A percentile compares a stretch with the other conserved stretches of the same genome.
phyloP scores from a whole-genome alignment of 805 yeast species.

The Wickerhamiella shivajii region DNA sequence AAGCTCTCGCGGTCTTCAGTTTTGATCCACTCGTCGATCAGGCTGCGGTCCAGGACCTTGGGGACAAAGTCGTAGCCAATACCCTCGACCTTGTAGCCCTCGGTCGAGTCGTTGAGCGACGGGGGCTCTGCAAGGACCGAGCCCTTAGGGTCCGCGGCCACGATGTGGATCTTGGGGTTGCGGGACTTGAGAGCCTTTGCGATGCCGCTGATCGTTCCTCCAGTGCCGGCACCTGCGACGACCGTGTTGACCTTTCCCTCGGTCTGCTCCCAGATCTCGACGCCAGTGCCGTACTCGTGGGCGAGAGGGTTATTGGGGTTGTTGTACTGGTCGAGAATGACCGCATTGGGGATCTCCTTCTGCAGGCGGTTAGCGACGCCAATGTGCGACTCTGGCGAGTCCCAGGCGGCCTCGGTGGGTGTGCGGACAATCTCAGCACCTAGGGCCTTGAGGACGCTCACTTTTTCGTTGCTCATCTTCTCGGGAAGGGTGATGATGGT shows the following conservation, averaged over 20 bases:
- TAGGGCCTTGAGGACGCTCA: constrained; percentile 70
- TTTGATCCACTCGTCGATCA: constrained; percentile 69
- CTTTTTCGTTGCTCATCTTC: constrained; percentile 85
- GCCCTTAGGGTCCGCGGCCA: constrained; percentile 80
- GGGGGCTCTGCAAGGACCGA: constrained; percentile 75
- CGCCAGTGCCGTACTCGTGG: constrained; percentile 73
- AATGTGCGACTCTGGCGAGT: constrained; percentile 78
- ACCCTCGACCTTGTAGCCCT: constrained; percentile 69
- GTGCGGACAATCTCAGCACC: constrained; percentile 88
- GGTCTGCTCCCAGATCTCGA: constrained; percentile 72
- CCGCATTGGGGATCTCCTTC: constrained; percentile 71
- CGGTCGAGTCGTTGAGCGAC: constrained; percentile 43
- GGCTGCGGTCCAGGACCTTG: constrained; percentile 52
- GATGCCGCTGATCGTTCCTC: constrained; percentile 81
- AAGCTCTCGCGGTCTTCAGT: constrained; percentile 74
- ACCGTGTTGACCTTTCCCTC: constrained; percentile 54
- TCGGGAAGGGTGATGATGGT: constrained; percentile 81
- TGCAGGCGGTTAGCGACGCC: constrained; percentile 75
- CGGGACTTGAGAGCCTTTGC: constrained; percentile 61
- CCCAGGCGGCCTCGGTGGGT: constrained; percentile 89
- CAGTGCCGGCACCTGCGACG: constrained; percentile 90
- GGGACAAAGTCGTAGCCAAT: constrained; percentile 85
- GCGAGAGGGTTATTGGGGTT: constrained; percentile 71
- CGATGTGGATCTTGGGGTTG: constrained; percentile 43
- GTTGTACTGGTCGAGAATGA: constrained; percentile 70